Base-by-base conservation (phyloP, 208 protist species). In the Naegleria lovaniensis region DNA sequence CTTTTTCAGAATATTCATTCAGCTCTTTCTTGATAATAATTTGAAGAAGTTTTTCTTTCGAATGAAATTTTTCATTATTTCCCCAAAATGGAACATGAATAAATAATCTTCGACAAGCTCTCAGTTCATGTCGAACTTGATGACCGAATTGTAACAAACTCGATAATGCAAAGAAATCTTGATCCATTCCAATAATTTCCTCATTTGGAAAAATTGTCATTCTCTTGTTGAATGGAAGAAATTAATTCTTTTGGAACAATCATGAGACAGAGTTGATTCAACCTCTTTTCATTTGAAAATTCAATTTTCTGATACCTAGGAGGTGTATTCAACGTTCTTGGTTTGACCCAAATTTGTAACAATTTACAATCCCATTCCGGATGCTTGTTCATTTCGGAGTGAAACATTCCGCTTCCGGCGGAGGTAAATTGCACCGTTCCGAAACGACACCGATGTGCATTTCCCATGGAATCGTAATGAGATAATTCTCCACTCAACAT, bases 371-470 rank as follows among this genome's bases (percentile, higher is more conserved):
- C 22, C 67, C 92, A 9, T 19, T 6, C 75, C n/a, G 3, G n/a
- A 11, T 87, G 67, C 51, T 85, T 39, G 83, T 93, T 93, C 59
- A 67, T 92, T 51, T 93, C 92, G 29, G 51, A 85, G 84, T 93
- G 92, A 58, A 52, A 29, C 52, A 93, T 93, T 29, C 92, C 92
- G 33, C 29, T 92, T 36, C 92, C 92, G n/a, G 92, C 76, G 29
- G 83, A 91, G 2, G 92, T 93, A 84, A 93, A 93, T 83, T 93
- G 92, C 0, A 93, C 90, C 7, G 43, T 40, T 22, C 92, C 92
- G 33, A 87, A 85, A 16, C 38, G 22, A 79, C 93, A 87, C n/a
- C 88, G 76, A 22, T 93, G 85, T 84, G 76, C 4, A 36, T 93
- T 91, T 51, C 48, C 0, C 89, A 93, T 87, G 0, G 89, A 58